phyloP scores from a whole-genome alignment of 768 basidiomycete species.

The Lentinula raphanica region DNA sequence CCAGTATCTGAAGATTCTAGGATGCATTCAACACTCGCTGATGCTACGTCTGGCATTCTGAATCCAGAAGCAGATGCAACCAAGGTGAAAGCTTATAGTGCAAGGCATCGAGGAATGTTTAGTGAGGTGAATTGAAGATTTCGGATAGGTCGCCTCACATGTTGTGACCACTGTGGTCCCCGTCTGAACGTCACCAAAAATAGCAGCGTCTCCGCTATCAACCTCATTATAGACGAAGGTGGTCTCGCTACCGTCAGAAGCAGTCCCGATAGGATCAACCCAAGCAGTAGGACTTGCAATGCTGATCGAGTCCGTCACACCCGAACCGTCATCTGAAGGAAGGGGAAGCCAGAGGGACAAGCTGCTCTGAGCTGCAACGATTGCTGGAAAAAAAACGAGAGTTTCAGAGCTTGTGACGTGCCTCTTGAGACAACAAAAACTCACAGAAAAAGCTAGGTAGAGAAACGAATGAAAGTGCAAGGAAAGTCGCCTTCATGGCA shows the following conservation, averaged over 20 bases:
- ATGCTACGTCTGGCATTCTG: neutral
- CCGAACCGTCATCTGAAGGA: neutral
- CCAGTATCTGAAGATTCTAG: neutral
- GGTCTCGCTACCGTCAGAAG: slow-evolving; percentile 1
- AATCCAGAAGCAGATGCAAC: slow-evolving; percentile 1
- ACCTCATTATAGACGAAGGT: neutral
- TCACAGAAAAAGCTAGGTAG: neutral
- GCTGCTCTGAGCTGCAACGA: neutral
- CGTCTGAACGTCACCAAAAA: neutral
- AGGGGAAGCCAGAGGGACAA: neutral
- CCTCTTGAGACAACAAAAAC: neutral
- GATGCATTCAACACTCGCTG: neutral
- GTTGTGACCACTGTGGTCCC: neutral
- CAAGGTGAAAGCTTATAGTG: neutral
- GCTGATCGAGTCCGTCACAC: neutral
- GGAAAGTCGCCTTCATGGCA: neutral
- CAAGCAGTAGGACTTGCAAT: neutral
- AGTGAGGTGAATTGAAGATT: too few species aligned
- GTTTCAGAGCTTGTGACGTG: neutral
- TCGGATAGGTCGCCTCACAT: neutral
- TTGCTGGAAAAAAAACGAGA: neutral
- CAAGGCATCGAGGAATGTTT: neutral
- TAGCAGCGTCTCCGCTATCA: neutral
- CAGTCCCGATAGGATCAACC: neutral
- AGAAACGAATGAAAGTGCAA: neutral